These are phyloP conservation scores for Cucurbita moschata DNA, from an alignment of 306 rosid species.

Conservation along the genomic window DNA sequence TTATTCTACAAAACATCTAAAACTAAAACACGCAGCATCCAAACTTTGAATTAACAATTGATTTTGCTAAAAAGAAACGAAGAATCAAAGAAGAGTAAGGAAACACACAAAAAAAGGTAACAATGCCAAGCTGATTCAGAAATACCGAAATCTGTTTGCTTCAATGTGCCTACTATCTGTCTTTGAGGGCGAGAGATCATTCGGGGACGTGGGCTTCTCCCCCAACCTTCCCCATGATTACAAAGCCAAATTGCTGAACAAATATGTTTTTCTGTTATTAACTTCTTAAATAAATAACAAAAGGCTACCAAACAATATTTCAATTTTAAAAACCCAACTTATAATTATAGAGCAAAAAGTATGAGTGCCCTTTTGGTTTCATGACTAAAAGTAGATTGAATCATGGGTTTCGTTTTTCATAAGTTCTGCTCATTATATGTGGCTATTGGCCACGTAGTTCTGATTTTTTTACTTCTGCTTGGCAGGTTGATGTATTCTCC, in stretches of 20 bases:
- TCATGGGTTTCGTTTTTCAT: background rate
- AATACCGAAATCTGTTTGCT: background rate
- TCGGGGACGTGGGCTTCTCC: background rate
- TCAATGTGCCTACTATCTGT: background rate
- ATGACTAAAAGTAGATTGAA: background rate
- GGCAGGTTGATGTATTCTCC: constrained; percentile 84
- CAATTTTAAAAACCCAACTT: background rate
- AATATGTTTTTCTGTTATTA: background rate
- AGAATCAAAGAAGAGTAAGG: background rate
- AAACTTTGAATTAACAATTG: background rate
- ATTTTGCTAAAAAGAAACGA: background rate
- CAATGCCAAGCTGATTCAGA: background rate
- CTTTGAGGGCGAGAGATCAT: background rate
- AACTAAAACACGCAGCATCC: too few relatives aligned
- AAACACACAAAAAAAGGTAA: background rate
- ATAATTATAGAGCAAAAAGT: background rate
- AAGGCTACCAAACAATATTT: background rate
- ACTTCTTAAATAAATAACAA: background rate
- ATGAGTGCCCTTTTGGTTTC: background rate
- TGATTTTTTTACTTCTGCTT: constrained; percentile 1
- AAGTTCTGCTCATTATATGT: background rate
- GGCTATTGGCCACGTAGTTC: background rate
- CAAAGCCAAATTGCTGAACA: background rate
- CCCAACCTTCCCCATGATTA: background rate
- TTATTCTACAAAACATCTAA: too few relatives aligned